These are phyloP conservation scores for Colletotrichum endophyticum DNA, from an alignment of 2,329 filamentous ascomycete genomes.

Conservation along the genomic window DNA sequence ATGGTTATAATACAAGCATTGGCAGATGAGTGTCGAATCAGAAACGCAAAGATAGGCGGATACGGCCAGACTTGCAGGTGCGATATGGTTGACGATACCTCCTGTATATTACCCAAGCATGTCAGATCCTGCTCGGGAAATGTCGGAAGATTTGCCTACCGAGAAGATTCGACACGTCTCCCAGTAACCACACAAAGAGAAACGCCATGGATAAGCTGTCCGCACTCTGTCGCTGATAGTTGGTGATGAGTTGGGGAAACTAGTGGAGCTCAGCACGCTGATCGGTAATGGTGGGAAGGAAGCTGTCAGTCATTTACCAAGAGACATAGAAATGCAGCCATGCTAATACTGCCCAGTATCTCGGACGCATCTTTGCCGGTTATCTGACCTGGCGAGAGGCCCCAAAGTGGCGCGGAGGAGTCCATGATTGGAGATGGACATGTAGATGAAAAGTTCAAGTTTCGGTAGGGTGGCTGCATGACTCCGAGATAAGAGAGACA, in stretches of 20 bases:
- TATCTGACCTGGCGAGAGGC: not conserved
- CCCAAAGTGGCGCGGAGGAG: not conserved
- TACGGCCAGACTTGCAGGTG: conserved; percentile 1
- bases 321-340: conserved; percentile 15
- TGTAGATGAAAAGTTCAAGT: not conserved
- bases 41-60: conserved; percentile 5
- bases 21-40: conserved; percentile 9
- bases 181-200: conserved; percentile 1
- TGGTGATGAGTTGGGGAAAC: conserved; percentile 3
- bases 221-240: conserved; percentile 1
- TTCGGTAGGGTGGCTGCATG: not conserved
- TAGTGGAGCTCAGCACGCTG: not conserved
- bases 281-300: not conserved
- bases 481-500: not conserved
- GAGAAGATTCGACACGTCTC: not conserved
- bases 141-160: not conserved
- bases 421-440: not conserved
- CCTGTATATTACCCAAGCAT: not conserved
- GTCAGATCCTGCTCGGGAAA: not conserved
- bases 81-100: not conserved
- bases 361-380: not conserved
- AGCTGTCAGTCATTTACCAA: not conserved
- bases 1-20: conserved; percentile 3
- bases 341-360: conserved; percentile 13
- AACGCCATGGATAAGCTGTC: conserved; percentile 15